A percentile compares a stretch with the other conserved stretches of the same genome.
phyloP scores from a whole-genome alignment of 1,284 basidiomycete species.

The Ceratobasidium sp. region DNA sequence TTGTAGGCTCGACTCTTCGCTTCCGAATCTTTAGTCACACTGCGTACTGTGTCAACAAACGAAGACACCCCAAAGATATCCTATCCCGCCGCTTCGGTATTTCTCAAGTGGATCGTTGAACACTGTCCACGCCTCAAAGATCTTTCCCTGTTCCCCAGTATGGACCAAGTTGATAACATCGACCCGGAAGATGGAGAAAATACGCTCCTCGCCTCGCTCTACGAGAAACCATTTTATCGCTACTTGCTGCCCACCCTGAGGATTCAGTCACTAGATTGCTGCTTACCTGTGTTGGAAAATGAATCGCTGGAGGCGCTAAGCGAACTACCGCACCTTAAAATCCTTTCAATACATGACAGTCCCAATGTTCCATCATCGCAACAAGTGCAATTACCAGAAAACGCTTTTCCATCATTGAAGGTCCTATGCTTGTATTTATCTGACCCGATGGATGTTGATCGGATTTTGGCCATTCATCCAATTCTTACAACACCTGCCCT shows the following conservation, averaged over 20 bases:
- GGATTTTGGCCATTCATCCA: no score
- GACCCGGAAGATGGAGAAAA: no score
- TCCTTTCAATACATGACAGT: background rate
- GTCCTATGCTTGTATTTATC: no score
- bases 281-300: background rate
- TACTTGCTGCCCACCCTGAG: background rate
- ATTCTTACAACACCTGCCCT: no score
- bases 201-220: background rate
- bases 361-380: background rate
- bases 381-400: background rate
- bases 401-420: background rate
- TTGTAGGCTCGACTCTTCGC: conserved; percentile 13
- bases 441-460: no score
- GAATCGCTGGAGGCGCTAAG: background rate
- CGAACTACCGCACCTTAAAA: conserved; percentile 5
- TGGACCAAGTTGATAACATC: no score
- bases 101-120: conserved; percentile 2
- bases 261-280: background rate
- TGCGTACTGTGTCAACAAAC: background rate
- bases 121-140: conserved; percentile 15
- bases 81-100: background rate
- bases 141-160: conserved; percentile 11
- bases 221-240: conserved; percentile 3
- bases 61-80: conserved; percentile 2
- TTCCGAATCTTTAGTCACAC: background rate